These are phyloP conservation scores for Solanum hybrid DNA, from an alignment of 305 asterid genomes.

Conservation along the genomic window DNA sequence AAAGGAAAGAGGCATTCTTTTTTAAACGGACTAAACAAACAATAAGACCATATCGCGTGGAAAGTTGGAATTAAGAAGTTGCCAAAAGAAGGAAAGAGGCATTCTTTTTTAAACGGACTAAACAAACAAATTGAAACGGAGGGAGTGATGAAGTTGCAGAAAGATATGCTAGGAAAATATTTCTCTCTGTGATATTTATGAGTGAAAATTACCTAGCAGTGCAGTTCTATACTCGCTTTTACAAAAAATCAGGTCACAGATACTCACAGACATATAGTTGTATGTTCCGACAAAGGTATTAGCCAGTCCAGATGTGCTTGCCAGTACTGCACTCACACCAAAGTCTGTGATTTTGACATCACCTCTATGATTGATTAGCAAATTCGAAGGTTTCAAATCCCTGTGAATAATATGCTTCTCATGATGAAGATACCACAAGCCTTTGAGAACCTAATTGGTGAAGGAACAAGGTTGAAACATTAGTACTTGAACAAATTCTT, in stretches of 20 bases:
- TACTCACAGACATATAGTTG: conserved; percentile 99
- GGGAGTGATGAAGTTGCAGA: neutral
- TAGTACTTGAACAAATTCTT: neutral
- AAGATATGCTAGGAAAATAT: neutral
- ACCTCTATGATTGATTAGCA: conserved; percentile 85
- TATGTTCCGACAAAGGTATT: conserved; percentile 93
- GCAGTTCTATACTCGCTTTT: neutral
- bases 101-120: too few species aligned
- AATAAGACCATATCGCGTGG: too few species aligned
- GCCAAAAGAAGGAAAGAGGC: too few species aligned
- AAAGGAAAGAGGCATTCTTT: neutral
- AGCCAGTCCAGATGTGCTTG: conserved; percentile 77
- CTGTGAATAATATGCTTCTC: conserved; percentile 93
- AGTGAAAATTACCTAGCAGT: neutral
- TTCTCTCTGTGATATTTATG: neutral
- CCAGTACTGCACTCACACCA: conserved; percentile 88
- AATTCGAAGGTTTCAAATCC: conserved; percentile 91
- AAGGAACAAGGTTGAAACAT: neutral
- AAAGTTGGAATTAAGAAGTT: too few species aligned
- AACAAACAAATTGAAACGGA: neutral
- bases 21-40: neutral
- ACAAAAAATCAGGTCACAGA: neutral
- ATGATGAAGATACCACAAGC: conserved; percentile 96
- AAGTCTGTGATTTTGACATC: conserved; percentile 98
- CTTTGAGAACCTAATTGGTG: conserved; percentile 74